Conservation (phyloP, 192 early-diverging fungal genomes). For the Backusella australiensis region DNA sequence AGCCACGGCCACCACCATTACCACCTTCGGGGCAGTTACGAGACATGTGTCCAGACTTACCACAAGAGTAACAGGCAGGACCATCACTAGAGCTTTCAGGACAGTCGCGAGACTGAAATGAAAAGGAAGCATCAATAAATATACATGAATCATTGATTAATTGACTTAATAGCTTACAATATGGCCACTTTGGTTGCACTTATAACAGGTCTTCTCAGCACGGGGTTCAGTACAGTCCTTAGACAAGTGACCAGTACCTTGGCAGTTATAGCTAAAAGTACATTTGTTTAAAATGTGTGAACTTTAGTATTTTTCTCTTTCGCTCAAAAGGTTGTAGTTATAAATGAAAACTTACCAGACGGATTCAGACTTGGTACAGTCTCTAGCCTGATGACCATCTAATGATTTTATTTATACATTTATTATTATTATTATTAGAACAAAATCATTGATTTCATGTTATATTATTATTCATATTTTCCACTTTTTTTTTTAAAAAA, state of each 20-base stretch:
- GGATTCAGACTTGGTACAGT: constrained; percentile 46
- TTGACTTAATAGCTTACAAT: constrained; percentile 29
- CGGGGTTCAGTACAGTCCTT: constrained; percentile 44
- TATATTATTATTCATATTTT: neutral
- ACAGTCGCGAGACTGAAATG: constrained; percentile 47
- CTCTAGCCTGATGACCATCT: constrained; percentile 55
- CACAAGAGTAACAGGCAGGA: constrained; percentile 49
- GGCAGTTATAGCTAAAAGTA: constrained; percentile 52
- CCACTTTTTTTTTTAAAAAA: neutral
- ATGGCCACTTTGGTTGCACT: constrained; percentile 53
- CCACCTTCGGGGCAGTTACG: constrained; percentile 48
- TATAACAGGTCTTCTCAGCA: constrained; percentile 56
- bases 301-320: neutral
- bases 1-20: constrained; percentile 17
- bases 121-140: neutral
- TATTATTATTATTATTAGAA: neutral
- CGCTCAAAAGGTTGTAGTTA: neutral
- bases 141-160: neutral
- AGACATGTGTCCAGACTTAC: constrained; percentile 51
- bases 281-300: neutral
- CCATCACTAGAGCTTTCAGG: constrained; percentile 39
- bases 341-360: constrained; percentile 44
- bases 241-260: constrained; percentile 41
- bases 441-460: neutral
- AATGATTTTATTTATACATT: constrained; percentile 17